phyloP scores from a whole-genome alignment of 1,284 basidiomycete genomes.

The Pseudomicrostroma phylloplanum region DNA sequence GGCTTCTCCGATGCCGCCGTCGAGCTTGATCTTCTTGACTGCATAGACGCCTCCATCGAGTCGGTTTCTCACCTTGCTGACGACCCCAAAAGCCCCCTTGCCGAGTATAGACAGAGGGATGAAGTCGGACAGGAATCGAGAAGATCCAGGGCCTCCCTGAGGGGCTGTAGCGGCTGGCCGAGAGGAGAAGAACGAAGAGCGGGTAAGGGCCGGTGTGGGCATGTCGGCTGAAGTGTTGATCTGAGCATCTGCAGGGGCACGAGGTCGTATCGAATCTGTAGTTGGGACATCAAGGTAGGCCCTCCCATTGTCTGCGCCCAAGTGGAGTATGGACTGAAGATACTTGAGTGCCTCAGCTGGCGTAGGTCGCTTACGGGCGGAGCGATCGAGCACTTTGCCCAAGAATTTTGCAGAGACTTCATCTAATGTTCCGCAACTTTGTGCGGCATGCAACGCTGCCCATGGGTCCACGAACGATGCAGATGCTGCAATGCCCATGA shows the following conservation, averaged over 20 bases:
- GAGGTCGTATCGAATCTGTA: too few relatives aligned
- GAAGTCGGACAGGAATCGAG: constrained; percentile 48
- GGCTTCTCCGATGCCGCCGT: constrained; percentile 62
- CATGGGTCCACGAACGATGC: not conserved
- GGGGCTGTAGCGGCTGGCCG: constrained; percentile 14
- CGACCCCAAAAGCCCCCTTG: constrained; percentile 84
- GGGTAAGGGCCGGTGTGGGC: not conserved
- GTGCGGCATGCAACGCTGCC: not conserved
- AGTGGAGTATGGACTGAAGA: not conserved
- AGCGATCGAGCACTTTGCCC: not conserved
- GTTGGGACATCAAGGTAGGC: not conserved
- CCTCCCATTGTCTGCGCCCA: not conserved
- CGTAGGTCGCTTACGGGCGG: not conserved
- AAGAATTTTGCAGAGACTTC: not conserved
- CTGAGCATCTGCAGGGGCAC: too few relatives aligned
- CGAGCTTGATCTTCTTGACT: constrained; percentile 80
- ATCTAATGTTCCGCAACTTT: not conserved
- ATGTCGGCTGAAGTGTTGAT: not conserved
- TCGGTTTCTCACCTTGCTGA: constrained; percentile 85
- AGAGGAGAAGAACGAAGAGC: not conserved
- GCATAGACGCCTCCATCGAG: constrained; percentile 57
- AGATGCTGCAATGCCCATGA: not conserved
- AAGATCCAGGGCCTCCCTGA: constrained; percentile 8
- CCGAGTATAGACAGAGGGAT: constrained; percentile 56
- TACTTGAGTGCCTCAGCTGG: not conserved